Percentiles rank a stretch among this genome's conserved stretches.
These are phyloP conservation scores for Alternaria alternata DNA, from an alignment of 2,329 filamentous ascomycete genomes.

Conservation along the genomic window DNA sequence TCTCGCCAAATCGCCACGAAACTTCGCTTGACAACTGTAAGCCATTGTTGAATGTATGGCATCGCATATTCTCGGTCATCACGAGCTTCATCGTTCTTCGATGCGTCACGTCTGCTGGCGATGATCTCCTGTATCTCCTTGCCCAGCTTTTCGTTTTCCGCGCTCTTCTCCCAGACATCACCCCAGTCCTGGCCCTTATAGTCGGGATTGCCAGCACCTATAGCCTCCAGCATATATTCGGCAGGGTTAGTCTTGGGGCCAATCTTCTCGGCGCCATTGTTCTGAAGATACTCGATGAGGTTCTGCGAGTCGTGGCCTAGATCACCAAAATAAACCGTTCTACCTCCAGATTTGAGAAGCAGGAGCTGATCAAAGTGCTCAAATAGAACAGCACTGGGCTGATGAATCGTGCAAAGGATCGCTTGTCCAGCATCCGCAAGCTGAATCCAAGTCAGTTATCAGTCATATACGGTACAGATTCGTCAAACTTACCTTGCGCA, in stretches of 20 bases:
- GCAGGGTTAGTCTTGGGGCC: slow-evolving; percentile 60
- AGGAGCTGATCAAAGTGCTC: slow-evolving; percentile 72
- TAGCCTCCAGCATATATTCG: slow-evolving; percentile 60
- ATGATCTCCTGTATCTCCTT: slow-evolving; percentile 55
- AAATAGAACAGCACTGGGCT: slow-evolving; percentile 72
- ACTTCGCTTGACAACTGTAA: slow-evolving; percentile 56
- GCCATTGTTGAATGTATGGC: slow-evolving; percentile 53
- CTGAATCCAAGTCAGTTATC: slow-evolving; percentile 4
- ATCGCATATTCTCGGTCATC: slow-evolving; percentile 57
- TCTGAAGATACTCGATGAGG: slow-evolving; percentile 60
- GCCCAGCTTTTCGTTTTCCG: slow-evolving; percentile 49
- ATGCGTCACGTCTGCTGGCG: slow-evolving; percentile 41
- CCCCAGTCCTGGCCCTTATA: slow-evolving; percentile 58
- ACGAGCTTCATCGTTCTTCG: slow-evolving; percentile 45
- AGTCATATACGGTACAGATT: background rate
- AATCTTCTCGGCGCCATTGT: slow-evolving; percentile 58
- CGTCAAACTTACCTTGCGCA: slow-evolving; percentile 60
- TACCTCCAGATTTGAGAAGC: slow-evolving; percentile 70
- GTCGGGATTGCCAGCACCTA: slow-evolving; percentile 53
- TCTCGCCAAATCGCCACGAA: slow-evolving; percentile 72
- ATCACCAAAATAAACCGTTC: slow-evolving; percentile 72
- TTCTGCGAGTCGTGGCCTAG: slow-evolving; percentile 55
- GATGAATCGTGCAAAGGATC: slow-evolving; percentile 74
- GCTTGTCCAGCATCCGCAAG: slow-evolving; percentile 72
- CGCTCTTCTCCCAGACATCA: slow-evolving; percentile 54